A percentile compares a stretch with the other conserved stretches of the same genome.
These are phyloP conservation scores for Pestalotiopsis sp. DNA, from an alignment of 2,329 filamentous ascomycete species.

Conservation along the genomic window DNA sequence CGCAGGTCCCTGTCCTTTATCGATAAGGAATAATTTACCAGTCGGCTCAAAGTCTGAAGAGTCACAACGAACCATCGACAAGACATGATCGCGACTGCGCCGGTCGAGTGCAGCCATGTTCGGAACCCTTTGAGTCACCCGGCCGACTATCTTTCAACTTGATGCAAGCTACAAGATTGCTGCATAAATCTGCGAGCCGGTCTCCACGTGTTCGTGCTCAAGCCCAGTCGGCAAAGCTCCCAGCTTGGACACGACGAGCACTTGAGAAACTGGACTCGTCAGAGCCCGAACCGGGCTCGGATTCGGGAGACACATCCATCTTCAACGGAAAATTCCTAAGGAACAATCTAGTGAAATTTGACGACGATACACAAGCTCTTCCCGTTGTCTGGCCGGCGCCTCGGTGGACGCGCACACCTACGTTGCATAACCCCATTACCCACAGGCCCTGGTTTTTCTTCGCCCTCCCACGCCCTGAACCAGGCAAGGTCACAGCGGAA, in stretches of 20 bases:
- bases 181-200: background rate
- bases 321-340: background rate
- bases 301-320: background rate
- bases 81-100: background rate
- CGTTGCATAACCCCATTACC: background rate
- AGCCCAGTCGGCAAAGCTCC: background rate
- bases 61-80: background rate
- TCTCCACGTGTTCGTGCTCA: background rate
- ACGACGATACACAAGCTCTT: too few relatives aligned
- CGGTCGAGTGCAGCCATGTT: background rate
- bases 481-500: background rate
- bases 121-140: background rate
- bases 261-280: background rate
- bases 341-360: background rate
- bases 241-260: background rate
- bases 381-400: background rate
- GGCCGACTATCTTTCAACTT: background rate
- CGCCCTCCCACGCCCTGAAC: background rate
- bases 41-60: background rate
- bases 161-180: background rate
- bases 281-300: too few relatives aligned
- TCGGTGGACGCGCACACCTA: background rate
- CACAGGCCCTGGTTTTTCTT: background rate
- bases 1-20: background rate
- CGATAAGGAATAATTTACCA: slow-evolving; percentile 10